These are phyloP conservation scores for Vitis hybrid DNA, from an alignment of 177 flowering plant species.

Conservation along the genomic window DNA sequence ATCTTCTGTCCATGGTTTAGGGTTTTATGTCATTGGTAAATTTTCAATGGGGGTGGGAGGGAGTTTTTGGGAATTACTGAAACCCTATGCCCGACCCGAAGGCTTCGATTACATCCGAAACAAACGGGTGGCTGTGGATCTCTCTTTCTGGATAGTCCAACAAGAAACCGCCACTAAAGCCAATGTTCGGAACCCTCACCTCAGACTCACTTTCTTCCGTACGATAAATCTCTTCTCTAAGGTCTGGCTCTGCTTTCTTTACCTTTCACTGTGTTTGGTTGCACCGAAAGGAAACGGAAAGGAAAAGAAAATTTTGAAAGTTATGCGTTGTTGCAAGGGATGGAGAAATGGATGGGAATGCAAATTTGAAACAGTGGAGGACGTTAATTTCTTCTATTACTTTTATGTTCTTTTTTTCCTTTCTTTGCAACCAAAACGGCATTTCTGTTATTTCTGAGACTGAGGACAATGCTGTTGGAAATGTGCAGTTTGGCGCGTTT, in stretches of 20 bases:
- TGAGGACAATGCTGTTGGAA: background rate
- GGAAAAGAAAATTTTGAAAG: background rate
- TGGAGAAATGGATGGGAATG: no score
- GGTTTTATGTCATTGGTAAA: no score
- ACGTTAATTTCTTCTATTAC: background rate
- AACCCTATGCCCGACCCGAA: conserved; percentile 67
- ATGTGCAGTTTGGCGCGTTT: conserved; percentile 80
- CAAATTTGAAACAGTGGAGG: background rate
- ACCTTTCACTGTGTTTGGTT: background rate
- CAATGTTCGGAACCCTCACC: conserved; percentile 60
- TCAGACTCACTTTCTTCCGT: conserved; percentile 81
- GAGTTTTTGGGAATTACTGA: conserved; percentile 83
- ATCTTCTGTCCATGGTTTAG: background rate
- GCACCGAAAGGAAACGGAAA: background rate
- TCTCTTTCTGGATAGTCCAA: conserved; percentile 88
- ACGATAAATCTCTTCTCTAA: conserved; percentile 84
- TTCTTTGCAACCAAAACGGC: background rate
- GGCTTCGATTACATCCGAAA: conserved; percentile 68
- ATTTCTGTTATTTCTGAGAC: background rate
- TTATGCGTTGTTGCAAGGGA: no score
- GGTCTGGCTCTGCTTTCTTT: conserved; percentile 31
- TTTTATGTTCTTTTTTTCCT: background rate
- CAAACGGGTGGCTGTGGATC: conserved; percentile 87
- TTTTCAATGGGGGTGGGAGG: conserved; percentile 79
- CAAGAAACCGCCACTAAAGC: conserved; percentile 69